Conservation (phyloP, 2,329 filamentous ascomycete species). For the Colletotrichum sp. region DNA sequence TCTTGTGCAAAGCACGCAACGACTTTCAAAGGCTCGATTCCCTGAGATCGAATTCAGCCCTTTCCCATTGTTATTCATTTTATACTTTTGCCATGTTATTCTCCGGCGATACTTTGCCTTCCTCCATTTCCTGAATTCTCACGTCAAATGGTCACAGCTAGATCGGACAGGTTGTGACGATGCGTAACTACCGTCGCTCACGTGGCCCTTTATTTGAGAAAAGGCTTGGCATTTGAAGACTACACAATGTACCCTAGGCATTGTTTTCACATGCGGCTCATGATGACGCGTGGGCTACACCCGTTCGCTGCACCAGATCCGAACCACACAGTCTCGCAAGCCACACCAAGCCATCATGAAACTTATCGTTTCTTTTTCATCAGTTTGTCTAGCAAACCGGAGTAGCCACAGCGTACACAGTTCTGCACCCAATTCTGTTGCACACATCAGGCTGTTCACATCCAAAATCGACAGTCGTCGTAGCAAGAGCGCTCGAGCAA, state of each 20-base stretch:
- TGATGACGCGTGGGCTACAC: not conserved
- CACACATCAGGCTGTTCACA: slow-evolving; percentile 26
- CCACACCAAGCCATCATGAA: not conserved
- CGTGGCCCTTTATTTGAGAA: not conserved
- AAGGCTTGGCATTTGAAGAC: not conserved
- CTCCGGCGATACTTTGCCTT: not conserved
- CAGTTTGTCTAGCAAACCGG: not conserved
- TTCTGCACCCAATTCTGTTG: slow-evolving; percentile 14
- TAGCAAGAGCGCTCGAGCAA: slow-evolving; percentile 33
- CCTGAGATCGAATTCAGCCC: not conserved
- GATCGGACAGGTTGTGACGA: not conserved
- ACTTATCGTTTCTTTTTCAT: not conserved
- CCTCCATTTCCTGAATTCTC: not conserved
- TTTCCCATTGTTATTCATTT: not conserved
- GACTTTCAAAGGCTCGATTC: not conserved
- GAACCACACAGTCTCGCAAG: not conserved
- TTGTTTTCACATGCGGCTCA: not conserved
- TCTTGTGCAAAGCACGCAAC: not conserved
- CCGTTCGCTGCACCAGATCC: not conserved
- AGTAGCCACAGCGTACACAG: slow-evolving; percentile 9
- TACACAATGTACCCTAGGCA: not conserved
- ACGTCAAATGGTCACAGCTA: not conserved
- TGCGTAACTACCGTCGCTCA: not conserved
- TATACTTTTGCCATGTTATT: not conserved
- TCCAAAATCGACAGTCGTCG: slow-evolving; percentile 29